Conservation (phyloP, 805 yeast genomes). For the Yamadazyma sp. region DNA sequence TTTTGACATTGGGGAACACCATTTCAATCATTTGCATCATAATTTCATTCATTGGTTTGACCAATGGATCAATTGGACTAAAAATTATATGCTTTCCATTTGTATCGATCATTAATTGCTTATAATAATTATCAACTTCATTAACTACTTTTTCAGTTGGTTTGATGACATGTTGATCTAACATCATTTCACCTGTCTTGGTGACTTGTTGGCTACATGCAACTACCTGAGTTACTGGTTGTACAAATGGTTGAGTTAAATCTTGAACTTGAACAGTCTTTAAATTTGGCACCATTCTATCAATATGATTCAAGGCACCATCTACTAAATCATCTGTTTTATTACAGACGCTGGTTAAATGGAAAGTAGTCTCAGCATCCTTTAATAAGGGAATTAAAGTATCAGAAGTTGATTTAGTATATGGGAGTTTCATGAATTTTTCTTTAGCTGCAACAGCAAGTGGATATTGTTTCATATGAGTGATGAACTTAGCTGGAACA, state of each 20-base stretch:
- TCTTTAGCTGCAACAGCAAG: constrained; percentile 9
- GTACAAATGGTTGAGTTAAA: constrained; percentile 45
- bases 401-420: constrained; percentile 1
- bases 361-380: constrained; percentile 2
- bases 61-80: constrained; percentile 58
- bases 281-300: constrained; percentile 55
- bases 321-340: constrained; percentile 55
- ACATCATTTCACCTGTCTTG: constrained; percentile 9
- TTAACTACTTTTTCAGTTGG: constrained; percentile 50
- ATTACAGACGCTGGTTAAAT: constrained; percentile 36
- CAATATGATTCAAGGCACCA: constrained; percentile 52
- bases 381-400: constrained; percentile 5
- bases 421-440: constrained; percentile 6
- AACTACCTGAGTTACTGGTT: constrained; percentile 46
- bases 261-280: constrained; percentile 52
- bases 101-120: constrained; percentile 51
- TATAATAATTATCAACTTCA: constrained; percentile 48
- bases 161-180: constrained; percentile 22
- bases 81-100: constrained; percentile 63
- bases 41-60: constrained; percentile 58
- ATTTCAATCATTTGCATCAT: constrained; percentile 44
- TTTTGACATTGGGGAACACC: constrained; percentile 43
- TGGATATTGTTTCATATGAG: constrained; percentile 14
- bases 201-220: constrained; percentile 13
- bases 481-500: constrained; percentile 6